Evolutionary conservation across 352 stramenopile genomes (phyloP), one percentile per base, ranked within the genome.

Genomic region (Paralagenidium karlingii): DNA sequence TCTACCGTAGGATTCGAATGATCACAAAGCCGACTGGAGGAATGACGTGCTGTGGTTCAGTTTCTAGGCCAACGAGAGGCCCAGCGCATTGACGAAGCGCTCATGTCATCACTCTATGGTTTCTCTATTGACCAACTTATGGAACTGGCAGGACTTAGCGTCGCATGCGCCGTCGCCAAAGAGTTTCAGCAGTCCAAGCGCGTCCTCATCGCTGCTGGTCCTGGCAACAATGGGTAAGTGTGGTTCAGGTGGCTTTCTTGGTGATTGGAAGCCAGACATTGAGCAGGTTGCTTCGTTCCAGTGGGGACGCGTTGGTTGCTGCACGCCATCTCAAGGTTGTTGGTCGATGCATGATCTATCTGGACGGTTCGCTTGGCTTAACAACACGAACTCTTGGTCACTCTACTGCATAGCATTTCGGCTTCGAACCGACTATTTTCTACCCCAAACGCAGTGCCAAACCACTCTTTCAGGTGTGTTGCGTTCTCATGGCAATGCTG

Each of bases 51-150:
- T n/a, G n/a, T n/a, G n/a, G n/a, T n/a, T n/a, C n/a, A n/a, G n/a
- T n/a, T n/a, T n/a, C n/a, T n/a, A n/a, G n/a, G n/a, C n/a, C n/a
- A n/a, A n/a, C n/a, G n/a, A n/a, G n/a, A n/a, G n/a, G n/a, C n/a
- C n/a, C n/a, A n/a, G n/a, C n/a, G n/a, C n/a, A n/a, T n/a, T n/a
- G n/a, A n/a, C n/a, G n/a, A n/a, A n/a, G n/a, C n/a, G n/a, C n/a
- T n/a, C n/a, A n/a, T n/a, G n/a, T n/a, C n/a, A n/a, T n/a, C n/a
- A n/a, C n/a, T n/a, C n/a, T 63, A 80, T 36, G 88, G 88, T 2
- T 98, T 97, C 58, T 94, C 74, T 18, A 81, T 98, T 39, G 84
- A 97, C 44, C 95, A 99, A 65, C 69, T 99, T 15, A 99, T 99
- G 96, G 96, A 99, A 63, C 69, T 99, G 15, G 96, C 96, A 8